Conservation (phyloP, 2,329 filamentous ascomycete genomes). For the Epichloe hybrida region DNA sequence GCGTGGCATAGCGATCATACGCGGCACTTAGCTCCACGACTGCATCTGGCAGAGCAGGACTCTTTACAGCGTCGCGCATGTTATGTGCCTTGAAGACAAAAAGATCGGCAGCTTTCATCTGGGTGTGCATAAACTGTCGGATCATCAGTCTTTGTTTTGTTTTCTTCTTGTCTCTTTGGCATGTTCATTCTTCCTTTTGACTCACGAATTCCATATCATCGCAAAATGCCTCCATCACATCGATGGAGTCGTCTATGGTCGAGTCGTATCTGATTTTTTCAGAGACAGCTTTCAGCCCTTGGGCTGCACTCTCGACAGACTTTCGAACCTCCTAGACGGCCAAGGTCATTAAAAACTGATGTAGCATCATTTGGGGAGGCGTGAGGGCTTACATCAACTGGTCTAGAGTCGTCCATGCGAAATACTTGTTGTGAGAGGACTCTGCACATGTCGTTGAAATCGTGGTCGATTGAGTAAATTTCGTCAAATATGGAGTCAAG, state of each 20-base stretch:
- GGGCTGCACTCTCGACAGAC: neutral
- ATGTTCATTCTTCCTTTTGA: neutral
- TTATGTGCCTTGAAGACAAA: constrained; percentile 1
- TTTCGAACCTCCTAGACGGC: neutral
- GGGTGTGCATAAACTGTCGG: neutral
- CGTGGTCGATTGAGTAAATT: neutral
- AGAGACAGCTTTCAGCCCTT: neutral
- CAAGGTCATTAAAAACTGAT: neutral
- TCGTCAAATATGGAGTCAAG: neutral
- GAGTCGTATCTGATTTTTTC: neutral
- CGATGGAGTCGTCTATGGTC: neutral
- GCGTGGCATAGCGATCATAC: neutral
- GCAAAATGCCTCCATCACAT: neutral
- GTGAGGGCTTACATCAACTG: neutral
- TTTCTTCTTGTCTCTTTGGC: no score
- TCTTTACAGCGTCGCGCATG: neutral
- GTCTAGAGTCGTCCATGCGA: neutral
- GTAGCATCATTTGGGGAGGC: neutral
- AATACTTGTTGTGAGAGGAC: neutral
- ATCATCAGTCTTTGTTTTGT: no score
- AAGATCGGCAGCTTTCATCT: neutral
- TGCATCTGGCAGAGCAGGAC: neutral
- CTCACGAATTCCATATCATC: neutral
- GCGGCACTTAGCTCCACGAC: neutral
- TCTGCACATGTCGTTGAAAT: neutral